Evolutionary conservation across 495 filamentous ascomycete genomes (phyloP), one percentile per base, ranked within the genome.

Genomic region (Tuber umbilicatum): DNA sequence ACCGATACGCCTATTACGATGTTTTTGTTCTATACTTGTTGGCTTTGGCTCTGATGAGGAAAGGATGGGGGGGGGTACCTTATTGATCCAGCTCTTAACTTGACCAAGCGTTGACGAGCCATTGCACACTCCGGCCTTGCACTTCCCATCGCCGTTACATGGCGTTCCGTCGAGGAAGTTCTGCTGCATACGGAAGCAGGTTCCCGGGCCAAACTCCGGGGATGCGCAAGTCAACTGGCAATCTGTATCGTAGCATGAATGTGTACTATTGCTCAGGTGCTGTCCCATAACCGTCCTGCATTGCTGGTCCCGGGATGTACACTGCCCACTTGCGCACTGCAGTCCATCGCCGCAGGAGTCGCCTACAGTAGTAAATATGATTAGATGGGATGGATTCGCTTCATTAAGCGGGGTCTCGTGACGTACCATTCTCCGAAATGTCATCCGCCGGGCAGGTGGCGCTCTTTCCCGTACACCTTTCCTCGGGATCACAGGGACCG

Each of bases 91-190:
- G 77, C 83, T 86, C 73, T 84, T 84, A 42, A 92, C 88, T 79
- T 90, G 87, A 78, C 89, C 88, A 67, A 85, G 83, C 0, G 89
- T 85, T 23, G 85, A 87, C 9, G 88, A 86, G 50, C 91, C 93
- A 79, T 86, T 82, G 83, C 93, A 96, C 75, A 86, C 83, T 12
- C 93, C 93, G 74, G 94, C 94, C 45, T 76, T 81, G 82, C 95
- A 99, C 69, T 86, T 85, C 9, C 95, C 95, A 73, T 93, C 92
- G 37, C 92, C 90, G 70, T 90, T 87, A 83, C 95, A 99, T 5
- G 89, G 86, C 12, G 95, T 98, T 19, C 95, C 95, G 81, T 99
- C 96, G 55, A 99, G 86, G 85, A 96, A 98, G 83, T 97, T 94
- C 83, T 97, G 93, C 80, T 92, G 89, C 86, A 95, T 90, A 41